A percentile compares a stretch with the other conserved stretches of the same genome.
Conservation (phyloP, 2,329 filamentous ascomycete species). For the Epicoccum nigrum region DNA sequence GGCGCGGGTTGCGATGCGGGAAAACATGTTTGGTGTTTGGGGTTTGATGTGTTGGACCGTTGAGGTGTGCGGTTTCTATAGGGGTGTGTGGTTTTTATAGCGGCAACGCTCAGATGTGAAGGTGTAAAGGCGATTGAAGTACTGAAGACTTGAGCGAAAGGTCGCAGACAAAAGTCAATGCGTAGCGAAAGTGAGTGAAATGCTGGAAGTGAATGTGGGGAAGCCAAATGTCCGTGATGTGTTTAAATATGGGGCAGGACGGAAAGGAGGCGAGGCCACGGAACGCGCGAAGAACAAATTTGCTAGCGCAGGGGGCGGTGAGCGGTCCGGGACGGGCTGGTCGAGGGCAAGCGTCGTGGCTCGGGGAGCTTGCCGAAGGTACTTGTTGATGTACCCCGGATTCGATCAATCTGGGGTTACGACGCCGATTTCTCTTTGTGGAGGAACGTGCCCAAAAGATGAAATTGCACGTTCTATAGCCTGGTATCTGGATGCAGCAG, state of each 20-base stretch:
- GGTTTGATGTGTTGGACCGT: not conserved
- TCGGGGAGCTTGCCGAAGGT: not conserved
- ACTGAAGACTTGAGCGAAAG: not conserved
- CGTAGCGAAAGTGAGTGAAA: not conserved
- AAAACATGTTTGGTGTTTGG: constrained; percentile 20
- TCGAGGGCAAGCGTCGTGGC: not conserved
- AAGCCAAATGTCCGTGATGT: constrained; percentile 2
- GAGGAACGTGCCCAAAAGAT: too few species aligned
- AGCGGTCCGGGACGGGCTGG: constrained; percentile 2
- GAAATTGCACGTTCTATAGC: too few species aligned
- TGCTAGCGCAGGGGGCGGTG: constrained; percentile 11
- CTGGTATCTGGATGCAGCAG: too few species aligned
- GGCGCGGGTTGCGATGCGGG: constrained; percentile 31
- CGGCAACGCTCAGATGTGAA: not conserved
- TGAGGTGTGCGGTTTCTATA: not conserved
- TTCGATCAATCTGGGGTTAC: constrained; percentile 1
- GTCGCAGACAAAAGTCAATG: not conserved
- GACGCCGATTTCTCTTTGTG: not conserved
- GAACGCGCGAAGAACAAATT: constrained; percentile 15
- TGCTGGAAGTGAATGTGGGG: constrained; percentile 3
- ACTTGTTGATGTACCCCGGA: constrained; percentile 4
- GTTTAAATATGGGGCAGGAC: constrained; percentile 10
- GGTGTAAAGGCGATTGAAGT: not conserved
- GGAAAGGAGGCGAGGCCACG: not conserved
- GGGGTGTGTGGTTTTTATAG: not conserved